A percentile compares a stretch with the other conserved stretches of the same genome.
Conservation (phyloP, 1,284 basidiomycete species). For the Golubevia pallescens region DNA sequence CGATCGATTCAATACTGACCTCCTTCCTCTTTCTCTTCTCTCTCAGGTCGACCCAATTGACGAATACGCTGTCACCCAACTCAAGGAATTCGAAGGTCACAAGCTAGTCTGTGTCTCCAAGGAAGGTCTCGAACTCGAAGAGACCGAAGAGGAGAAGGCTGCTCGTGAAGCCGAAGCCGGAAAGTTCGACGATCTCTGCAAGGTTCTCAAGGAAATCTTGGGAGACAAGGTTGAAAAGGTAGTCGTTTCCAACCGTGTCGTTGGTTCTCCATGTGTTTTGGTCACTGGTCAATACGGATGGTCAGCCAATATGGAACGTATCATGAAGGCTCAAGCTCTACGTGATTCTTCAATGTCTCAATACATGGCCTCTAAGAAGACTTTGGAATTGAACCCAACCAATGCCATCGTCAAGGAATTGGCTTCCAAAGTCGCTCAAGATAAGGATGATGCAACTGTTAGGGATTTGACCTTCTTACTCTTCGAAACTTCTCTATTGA, state of each 20-base stretch:
- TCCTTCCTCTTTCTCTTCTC: background rate
- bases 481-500: conserved; percentile 90
- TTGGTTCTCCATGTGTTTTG: conserved; percentile 61
- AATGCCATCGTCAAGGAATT: conserved; percentile 97
- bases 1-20: background rate
- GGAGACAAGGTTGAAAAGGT: conserved; percentile 99
- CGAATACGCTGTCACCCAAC: conserved; percentile 76
- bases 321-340: conserved; percentile 99
- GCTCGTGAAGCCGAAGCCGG: conserved; percentile 84
- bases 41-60: conserved; percentile 27
- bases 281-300: conserved; percentile 99
- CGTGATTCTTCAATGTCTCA: conserved; percentile 99
- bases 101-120: conserved; percentile 98
- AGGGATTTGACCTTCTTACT: conserved; percentile 92
- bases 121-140: conserved; percentile 98
- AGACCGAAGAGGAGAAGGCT: conserved; percentile 97
- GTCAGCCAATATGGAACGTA: conserved; percentile 99
- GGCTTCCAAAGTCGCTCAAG: conserved; percentile 89
- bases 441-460: conserved; percentile 94
- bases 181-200: conserved; percentile 87
- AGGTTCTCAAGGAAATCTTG: conserved; percentile 95
- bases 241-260: conserved; percentile 86
- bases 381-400: conserved; percentile 92
- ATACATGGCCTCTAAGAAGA: conserved; percentile 95
- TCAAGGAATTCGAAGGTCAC: conserved; percentile 99